These are phyloP conservation scores for Candida orba DNA, from an alignment of 805 yeast genomes.

Conservation along the genomic window DNA sequence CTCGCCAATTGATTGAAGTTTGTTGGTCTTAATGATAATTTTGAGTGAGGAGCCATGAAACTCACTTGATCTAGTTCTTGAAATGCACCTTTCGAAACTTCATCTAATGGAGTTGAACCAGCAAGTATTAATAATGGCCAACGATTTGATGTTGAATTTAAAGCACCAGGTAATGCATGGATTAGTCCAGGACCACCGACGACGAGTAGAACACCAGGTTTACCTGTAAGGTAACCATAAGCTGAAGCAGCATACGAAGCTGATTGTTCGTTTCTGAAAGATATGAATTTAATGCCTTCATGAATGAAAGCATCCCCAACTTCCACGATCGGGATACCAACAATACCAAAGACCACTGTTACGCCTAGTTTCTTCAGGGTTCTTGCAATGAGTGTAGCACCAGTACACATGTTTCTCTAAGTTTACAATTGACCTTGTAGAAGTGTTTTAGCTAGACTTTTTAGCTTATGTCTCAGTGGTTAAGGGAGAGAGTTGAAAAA, in stretches of 20 bases:
- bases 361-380: conserved; percentile 44
- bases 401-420: conserved; percentile 17
- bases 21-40: conserved; percentile 42
- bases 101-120: conserved; percentile 47
- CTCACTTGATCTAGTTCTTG: conserved; percentile 65
- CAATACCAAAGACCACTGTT: conserved; percentile 57
- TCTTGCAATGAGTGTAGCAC: conserved; percentile 43
- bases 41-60: conserved; percentile 39
- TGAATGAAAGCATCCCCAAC: conserved; percentile 53
- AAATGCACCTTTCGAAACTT: conserved; percentile 53
- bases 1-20: conserved; percentile 29
- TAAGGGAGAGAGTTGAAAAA: too few relatives aligned
- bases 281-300: conserved; percentile 46
- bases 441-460: too few relatives aligned
- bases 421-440: neutral
- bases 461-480: too few relatives aligned
- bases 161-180: conserved; percentile 61
- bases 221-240: conserved; percentile 57
- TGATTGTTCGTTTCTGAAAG: conserved; percentile 65
- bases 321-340: conserved; percentile 71
- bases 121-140: conserved; percentile 65
- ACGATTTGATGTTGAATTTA: conserved; percentile 52
- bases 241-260: conserved; percentile 73
- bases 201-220: conserved; percentile 60
- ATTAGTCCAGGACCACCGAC: conserved; percentile 76